A percentile compares a stretch with the other conserved stretches of the same genome.
Evolutionary conservation across 805 yeast genomes (phyloP).

Genomic region (Kluyveromyces starmeri): DNA sequence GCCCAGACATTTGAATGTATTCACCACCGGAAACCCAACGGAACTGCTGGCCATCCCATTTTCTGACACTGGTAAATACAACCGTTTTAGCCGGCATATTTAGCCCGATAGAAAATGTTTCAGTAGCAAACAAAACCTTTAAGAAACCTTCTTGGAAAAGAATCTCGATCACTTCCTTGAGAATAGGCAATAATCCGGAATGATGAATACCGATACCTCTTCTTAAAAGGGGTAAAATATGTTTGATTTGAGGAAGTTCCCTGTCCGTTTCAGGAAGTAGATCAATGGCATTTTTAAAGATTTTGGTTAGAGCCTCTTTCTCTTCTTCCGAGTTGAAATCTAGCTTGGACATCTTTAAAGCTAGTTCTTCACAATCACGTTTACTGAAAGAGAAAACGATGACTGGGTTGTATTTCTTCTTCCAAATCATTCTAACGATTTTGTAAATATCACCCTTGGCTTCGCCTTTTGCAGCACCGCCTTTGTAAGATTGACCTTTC

Average conservation of each 20-base stretch:
- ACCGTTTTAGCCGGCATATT: slow-evolving; percentile 99
- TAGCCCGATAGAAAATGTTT: slow-evolving; percentile 94
- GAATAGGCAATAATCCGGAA: slow-evolving; percentile 87
- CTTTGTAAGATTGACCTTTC: slow-evolving; percentile 77
- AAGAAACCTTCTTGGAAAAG: slow-evolving; percentile 93
- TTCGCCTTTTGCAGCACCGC: slow-evolving; percentile 60
- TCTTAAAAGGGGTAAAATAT: slow-evolving; percentile 76
- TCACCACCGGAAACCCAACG: slow-evolving; percentile 99
- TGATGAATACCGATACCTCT: slow-evolving; percentile 99
- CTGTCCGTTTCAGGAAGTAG: slow-evolving; percentile 84
- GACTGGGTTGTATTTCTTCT: slow-evolving; percentile 93
- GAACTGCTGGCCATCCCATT: slow-evolving; percentile 96
- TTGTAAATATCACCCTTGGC: slow-evolving; percentile 82
- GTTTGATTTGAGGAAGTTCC: slow-evolving; percentile 89
- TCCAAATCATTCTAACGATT: slow-evolving; percentile 96
- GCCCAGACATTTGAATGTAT: slow-evolving; percentile 98
- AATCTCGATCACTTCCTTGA: slow-evolving; percentile 92
- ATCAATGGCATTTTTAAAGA: slow-evolving; percentile 82
- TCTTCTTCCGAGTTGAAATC: slow-evolving; percentile 94
- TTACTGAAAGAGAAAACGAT: slow-evolving; percentile 97
- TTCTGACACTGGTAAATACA: slow-evolving; percentile 92
- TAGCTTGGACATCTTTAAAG: slow-evolving; percentile 89
- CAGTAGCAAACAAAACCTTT: slow-evolving; percentile 94
- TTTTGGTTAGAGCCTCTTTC: slow-evolving; percentile 81
- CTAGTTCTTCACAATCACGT: slow-evolving; percentile 91